phyloP scores from a whole-genome alignment of 345 rosid species.

The Brassica napus region DNA sequence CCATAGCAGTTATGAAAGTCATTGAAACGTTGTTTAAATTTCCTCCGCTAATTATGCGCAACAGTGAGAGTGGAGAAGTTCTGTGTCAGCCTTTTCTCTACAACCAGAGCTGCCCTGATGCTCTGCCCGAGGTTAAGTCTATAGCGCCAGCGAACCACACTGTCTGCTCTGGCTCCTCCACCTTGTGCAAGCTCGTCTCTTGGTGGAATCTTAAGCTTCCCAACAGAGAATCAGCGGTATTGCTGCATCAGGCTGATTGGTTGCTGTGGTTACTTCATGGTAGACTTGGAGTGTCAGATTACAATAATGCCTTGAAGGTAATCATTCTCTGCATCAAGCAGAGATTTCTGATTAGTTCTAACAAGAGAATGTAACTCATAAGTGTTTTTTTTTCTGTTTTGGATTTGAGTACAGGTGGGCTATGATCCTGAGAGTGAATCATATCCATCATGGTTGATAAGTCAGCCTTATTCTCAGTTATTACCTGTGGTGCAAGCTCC shows the following conservation, averaged over 20 bases:
- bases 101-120: conserved; percentile 78
- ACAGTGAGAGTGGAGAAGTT: conserved; percentile 70
- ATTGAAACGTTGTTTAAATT: background rate
- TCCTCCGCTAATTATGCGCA: conserved; percentile 9
- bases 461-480: conserved; percentile 75
- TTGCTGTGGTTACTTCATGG: conserved; percentile 92
- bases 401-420: conserved; percentile 58
- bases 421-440: conserved; percentile 88
- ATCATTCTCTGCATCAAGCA: background rate
- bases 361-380: background rate
- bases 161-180: conserved; percentile 85
- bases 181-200: conserved; percentile 86
- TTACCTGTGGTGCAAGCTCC: conserved; percentile 80
- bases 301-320: conserved; percentile 91
- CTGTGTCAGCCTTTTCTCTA: conserved; percentile 74
- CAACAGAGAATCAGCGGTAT: conserved; percentile 51
- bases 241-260: conserved; percentile 98
- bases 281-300: conserved; percentile 83
- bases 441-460: conserved; percentile 81
- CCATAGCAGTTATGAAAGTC: conserved; percentile 2
- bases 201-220: conserved; percentile 70
- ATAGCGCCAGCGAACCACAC: conserved; percentile 89
- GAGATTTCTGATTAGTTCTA: background rate
- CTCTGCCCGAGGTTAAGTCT: conserved; percentile 67
- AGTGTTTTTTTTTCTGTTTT: background rate